A percentile compares a stretch with the other conserved stretches of the same genome.
These are phyloP conservation scores for Lachancea mirantina DNA, from an alignment of 805 yeast species.

Conservation along the genomic window DNA sequence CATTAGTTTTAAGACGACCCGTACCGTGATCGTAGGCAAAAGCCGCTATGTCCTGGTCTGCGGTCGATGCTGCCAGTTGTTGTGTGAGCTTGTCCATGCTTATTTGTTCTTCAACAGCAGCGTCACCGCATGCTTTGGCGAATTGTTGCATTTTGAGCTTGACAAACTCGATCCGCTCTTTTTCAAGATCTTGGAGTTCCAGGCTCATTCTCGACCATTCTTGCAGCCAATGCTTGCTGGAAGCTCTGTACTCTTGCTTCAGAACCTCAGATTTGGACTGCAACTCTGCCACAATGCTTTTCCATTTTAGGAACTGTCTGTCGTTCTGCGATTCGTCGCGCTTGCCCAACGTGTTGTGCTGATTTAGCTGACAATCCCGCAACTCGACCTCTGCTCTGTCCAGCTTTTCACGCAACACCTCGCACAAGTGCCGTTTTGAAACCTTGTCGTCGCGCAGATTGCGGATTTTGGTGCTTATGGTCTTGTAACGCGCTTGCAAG, in stretches of 20 bases:
- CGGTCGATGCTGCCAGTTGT: conserved; percentile 21
- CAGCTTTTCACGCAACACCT: conserved; percentile 21
- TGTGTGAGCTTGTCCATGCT: conserved; percentile 22
- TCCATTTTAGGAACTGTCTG: conserved; percentile 28
- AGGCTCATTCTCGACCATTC: conserved; percentile 27
- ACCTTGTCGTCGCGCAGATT: conserved; percentile 25
- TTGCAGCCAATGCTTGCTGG: conserved; percentile 27
- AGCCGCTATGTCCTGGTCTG: conserved; percentile 26
- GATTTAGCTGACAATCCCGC: conserved; percentile 27
- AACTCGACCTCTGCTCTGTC: conserved; percentile 20
- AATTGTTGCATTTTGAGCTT: conserved; percentile 25
- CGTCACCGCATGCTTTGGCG: conserved; percentile 21
- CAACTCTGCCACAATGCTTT: conserved; percentile 20
- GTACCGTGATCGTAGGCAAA: conserved; percentile 31
- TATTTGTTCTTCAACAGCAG: conserved; percentile 24
- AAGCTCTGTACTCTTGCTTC: conserved; percentile 28
- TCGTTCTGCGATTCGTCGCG: conserved; percentile 23
- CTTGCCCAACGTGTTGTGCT: conserved; percentile 26
- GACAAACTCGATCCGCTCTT: conserved; percentile 23
- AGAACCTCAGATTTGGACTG: conserved; percentile 22
- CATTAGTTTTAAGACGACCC: conserved; percentile 25
- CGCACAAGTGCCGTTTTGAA: conserved; percentile 25
- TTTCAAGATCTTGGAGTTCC: conserved; percentile 28
- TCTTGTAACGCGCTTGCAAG: conserved; percentile 23
- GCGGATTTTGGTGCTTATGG: conserved; percentile 26